A percentile compares a stretch with the other conserved stretches of the same genome.
These are phyloP conservation scores for Alternaria sp. DNA, from an alignment of 2,329 filamentous ascomycete genomes.

Conservation along the genomic window DNA sequence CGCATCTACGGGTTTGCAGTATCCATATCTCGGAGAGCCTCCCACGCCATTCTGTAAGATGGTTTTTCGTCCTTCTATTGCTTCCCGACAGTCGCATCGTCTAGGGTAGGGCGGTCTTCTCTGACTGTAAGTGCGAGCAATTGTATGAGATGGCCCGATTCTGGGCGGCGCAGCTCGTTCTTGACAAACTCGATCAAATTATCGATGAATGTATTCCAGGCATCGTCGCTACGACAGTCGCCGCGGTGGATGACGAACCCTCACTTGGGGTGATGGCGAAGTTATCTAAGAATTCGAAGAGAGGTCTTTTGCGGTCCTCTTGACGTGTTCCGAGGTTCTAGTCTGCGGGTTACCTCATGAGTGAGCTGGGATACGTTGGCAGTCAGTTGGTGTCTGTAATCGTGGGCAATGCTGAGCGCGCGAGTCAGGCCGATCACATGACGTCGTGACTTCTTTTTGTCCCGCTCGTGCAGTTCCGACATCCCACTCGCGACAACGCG, in stretches of 20 bases:
- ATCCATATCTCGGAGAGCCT: neutral
- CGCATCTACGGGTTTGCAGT: neutral
- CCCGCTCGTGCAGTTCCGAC: slow-evolving; percentile 12
- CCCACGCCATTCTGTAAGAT: neutral
- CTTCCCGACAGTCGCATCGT: too few species aligned
- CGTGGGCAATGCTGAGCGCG: neutral
- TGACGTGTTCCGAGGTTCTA: neutral
- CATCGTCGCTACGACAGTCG: too few species aligned
- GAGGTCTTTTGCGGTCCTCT: neutral
- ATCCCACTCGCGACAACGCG: slow-evolving; percentile 16
- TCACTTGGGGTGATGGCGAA: neutral
- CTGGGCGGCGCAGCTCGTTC: too few species aligned
- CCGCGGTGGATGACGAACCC: neutral
- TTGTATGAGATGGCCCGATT: too few species aligned
- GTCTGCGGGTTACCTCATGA: neutral
- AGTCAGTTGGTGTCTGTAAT: neutral
- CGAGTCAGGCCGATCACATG: slow-evolving; percentile 19
- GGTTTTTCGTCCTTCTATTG: neutral
- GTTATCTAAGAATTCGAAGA: neutral
- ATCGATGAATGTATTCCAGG: too few species aligned
- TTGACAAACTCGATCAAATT: too few species aligned
- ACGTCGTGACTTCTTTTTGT: slow-evolving; percentile 18
- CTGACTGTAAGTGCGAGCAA: too few species aligned
- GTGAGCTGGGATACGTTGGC: neutral
- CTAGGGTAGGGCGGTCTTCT: too few species aligned